A percentile compares a stretch with the other conserved stretches of the same genome.
These are phyloP conservation scores for Boletus sensibilis DNA, from an alignment of 768 basidiomycete species.

Conservation along the genomic window DNA sequence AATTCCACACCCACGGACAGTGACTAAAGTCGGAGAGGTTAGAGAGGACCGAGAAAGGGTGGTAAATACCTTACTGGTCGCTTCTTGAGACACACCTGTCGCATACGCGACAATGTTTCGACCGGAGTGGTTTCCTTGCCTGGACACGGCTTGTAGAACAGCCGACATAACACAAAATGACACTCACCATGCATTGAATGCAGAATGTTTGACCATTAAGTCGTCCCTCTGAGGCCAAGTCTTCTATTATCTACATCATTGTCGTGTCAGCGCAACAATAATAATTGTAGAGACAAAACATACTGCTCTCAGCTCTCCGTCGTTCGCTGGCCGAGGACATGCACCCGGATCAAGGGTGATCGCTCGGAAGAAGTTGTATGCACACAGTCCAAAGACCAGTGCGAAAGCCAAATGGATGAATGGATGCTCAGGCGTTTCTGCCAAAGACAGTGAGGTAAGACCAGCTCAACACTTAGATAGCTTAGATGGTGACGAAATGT, in stretches of 20 bases:
- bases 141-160: constrained; percentile 23
- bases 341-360: constrained; percentile 87
- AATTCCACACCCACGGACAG: constrained; percentile 99
- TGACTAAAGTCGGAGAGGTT: constrained; percentile 53
- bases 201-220: constrained; percentile 97
- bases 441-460: neutral
- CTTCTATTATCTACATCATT: constrained; percentile 73
- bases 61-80: constrained; percentile 72
- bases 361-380: constrained; percentile 89
- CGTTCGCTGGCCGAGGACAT: constrained; percentile 76
- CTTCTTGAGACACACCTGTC: constrained; percentile 86
- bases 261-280: neutral
- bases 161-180: neutral
- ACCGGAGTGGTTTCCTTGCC: constrained; percentile 88
- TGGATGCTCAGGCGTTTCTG: constrained; percentile 76
- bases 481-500: constrained; percentile 19
- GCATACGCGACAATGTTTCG: constrained; percentile 93
- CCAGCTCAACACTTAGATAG: neutral
- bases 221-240: constrained; percentile 80
- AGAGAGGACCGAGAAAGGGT: neutral
- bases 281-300: constrained; percentile 24
- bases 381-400: constrained; percentile 64
- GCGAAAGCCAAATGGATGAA: constrained; percentile 78
- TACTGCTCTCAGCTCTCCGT: constrained; percentile 86
- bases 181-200: constrained; percentile 84